These are phyloP conservation scores for Fusarium illudens DNA, from an alignment of 2,329 filamentous ascomycete genomes.

Conservation along the genomic window DNA sequence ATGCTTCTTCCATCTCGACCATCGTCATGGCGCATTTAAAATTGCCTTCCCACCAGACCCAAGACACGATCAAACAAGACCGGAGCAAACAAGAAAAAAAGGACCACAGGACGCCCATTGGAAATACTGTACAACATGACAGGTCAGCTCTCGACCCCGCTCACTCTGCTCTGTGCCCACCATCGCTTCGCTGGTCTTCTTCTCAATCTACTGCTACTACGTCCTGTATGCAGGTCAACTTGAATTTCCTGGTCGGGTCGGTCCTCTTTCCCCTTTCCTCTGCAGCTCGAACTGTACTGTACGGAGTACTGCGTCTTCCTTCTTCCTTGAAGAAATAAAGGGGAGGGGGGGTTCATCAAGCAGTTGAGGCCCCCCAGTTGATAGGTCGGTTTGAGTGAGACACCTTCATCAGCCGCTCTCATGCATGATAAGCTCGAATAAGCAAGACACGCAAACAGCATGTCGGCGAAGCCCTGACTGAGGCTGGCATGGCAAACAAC, in stretches of 20 bases:
- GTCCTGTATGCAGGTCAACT: constrained; percentile 32
- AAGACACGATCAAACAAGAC: constrained; percentile 10
- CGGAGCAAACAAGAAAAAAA: constrained; percentile 6
- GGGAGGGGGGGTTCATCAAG: not conserved
- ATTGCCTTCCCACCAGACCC: constrained; percentile 6
- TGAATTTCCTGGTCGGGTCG: constrained; percentile 10
- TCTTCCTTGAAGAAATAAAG: not conserved
- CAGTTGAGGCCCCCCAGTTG: not conserved
- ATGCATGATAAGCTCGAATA: constrained; percentile 32
- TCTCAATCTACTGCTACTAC: constrained; percentile 2
- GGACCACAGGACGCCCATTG: constrained; percentile 4
- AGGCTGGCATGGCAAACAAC: not conserved
- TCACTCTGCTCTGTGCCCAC: constrained; percentile 22
- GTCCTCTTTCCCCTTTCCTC: constrained; percentile 13
- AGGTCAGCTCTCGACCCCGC: constrained; percentile 34
- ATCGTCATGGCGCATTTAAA: constrained; percentile 26
- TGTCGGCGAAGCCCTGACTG: constrained; percentile 2
- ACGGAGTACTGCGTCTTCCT: not conserved
- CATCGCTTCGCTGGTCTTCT: constrained; percentile 17
- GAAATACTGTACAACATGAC: constrained; percentile 35
- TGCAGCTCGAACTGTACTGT: not conserved
- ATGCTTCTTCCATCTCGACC: constrained; percentile 11
- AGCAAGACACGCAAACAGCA: constrained; percentile 23
- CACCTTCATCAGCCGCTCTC: constrained; percentile 5
- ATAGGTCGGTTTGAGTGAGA: constrained; percentile 3